A percentile compares a stretch with the other conserved stretches of the same genome.
Evolutionary conservation across 2,329 filamentous ascomycete species (phyloP).

Genomic region (Teratosphaeria nubilosa): DNA sequence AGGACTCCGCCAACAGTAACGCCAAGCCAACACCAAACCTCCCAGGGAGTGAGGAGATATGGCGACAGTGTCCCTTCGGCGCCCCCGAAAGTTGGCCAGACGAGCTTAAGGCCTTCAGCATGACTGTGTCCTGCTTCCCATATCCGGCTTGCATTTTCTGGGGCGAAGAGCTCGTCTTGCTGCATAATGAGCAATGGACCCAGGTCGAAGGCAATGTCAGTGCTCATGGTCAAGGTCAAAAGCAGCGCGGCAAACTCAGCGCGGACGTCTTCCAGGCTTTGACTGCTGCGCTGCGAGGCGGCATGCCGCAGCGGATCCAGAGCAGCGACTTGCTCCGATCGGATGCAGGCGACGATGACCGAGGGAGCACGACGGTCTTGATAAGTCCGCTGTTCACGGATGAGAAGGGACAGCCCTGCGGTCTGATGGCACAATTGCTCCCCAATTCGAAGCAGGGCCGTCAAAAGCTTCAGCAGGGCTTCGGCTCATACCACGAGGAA

Average conservation of each 20-base stretch:
- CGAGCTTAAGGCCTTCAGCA: conserved; percentile 15
- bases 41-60: conserved; percentile 7
- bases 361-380: conserved; percentile 10
- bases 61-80: conserved; percentile 21
- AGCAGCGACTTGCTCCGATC: conserved; percentile 10
- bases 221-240: conserved; percentile 24
- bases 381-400: conserved; percentile 16
- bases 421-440: conserved; percentile 8
- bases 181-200: conserved; percentile 34
- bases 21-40: neutral
- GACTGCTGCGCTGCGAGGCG: conserved; percentile 21
- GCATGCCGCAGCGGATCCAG: conserved; percentile 11
- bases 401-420: neutral
- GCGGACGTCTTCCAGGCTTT: conserved; percentile 27
- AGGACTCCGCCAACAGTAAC: neutral
- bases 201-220: conserved; percentile 22
- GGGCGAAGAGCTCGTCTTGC: conserved; percentile 27
- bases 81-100: conserved; percentile 27
- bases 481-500: neutral
- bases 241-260: conserved; percentile 23
- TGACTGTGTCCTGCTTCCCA: conserved; percentile 30
- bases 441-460: neutral
- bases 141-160: conserved; percentile 36
- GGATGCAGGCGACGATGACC: neutral
- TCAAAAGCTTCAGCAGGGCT: neutral